A percentile compares a stretch with the other conserved stretches of the same genome.
Conservation (phyloP, 164 flowering plant genomes). For the Annona squamosa region DNA sequence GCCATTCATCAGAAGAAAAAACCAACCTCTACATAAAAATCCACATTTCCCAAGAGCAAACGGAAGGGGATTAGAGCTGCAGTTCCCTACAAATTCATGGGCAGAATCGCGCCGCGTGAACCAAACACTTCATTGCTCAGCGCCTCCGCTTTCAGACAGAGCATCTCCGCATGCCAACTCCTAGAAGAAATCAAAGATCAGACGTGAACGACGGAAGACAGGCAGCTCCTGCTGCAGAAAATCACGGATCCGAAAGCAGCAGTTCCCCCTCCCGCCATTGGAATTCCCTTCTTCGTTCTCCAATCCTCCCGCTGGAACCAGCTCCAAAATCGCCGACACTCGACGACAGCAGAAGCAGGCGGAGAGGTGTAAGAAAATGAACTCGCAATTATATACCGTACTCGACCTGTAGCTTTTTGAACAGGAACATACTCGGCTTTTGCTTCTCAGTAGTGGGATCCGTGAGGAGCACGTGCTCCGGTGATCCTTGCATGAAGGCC, state of each 20-base stretch:
- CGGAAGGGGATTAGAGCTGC: not conserved
- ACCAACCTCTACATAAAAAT: not conserved
- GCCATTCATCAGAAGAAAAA: not conserved
- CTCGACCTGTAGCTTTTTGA: not conserved
- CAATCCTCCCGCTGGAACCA: not conserved
- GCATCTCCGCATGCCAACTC: conserved; percentile 12
- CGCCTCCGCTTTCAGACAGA: conserved; percentile 22
- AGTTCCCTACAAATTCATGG: conserved; percentile 13
- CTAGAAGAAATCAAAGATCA: not conserved
- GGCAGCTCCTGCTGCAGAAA: not conserved
- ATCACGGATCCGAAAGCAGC: not conserved
- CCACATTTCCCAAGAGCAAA: not conserved
- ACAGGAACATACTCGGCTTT: not conserved
- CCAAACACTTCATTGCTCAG: conserved; percentile 13
- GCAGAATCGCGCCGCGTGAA: conserved; percentile 5
- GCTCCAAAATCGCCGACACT: not conserved
- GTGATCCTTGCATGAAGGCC: not conserved
- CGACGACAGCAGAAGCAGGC: not conserved
- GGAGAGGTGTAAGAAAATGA: not conserved
- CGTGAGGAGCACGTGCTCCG: not conserved
- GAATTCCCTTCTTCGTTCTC: not conserved
- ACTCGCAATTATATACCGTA: not conserved
- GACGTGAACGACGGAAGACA: not conserved
- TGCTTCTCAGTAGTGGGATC: not conserved
- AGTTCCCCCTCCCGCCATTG: not conserved